These are phyloP conservation scores for Eruca vesicaria DNA, from an alignment of 441 rosid genomes.

Conservation along the genomic window DNA sequence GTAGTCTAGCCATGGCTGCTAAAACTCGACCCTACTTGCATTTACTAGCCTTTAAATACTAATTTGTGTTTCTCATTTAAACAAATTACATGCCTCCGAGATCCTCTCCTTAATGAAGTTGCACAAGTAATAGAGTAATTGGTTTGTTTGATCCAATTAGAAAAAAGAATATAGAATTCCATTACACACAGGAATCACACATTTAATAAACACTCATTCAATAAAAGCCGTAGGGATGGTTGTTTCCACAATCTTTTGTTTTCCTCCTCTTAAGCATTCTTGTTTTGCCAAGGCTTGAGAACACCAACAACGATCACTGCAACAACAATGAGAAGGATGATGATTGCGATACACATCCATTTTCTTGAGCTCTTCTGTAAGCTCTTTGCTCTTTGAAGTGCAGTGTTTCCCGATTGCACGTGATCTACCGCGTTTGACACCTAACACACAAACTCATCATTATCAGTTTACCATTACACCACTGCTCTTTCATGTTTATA, in stretches of 20 bases:
- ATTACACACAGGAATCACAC: neutral
- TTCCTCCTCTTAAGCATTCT: slow-evolving; percentile 37
- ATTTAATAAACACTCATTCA: neutral
- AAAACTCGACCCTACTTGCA: slow-evolving; percentile 62
- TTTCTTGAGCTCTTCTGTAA: slow-evolving; percentile 87
- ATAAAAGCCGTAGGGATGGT: neutral
- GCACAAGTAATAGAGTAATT: slow-evolving; percentile 3
- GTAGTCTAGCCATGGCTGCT: slow-evolving; percentile 69
- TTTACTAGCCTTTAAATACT: slow-evolving; percentile 54
- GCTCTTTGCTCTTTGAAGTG: slow-evolving; percentile 81
- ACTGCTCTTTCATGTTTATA: neutral
- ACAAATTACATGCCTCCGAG: neutral
- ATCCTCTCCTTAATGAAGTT: neutral
- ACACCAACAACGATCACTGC: slow-evolving; percentile 76
- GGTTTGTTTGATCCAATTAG: neutral
- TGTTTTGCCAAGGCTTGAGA: slow-evolving; percentile 82
- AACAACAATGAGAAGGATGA: slow-evolving; percentile 82
- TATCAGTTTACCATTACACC: neutral
- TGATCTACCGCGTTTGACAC: slow-evolving; percentile 95
- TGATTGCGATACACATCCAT: slow-evolving; percentile 94
- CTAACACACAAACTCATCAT: slow-evolving; percentile 34
- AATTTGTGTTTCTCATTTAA: neutral
- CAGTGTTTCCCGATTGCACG: slow-evolving; percentile 83
- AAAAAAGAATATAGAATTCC: neutral
- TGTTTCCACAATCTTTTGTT: neutral